phyloP scores from a whole-genome alignment of 2,329 filamentous ascomycete genomes.

The Volutella citrinella region DNA sequence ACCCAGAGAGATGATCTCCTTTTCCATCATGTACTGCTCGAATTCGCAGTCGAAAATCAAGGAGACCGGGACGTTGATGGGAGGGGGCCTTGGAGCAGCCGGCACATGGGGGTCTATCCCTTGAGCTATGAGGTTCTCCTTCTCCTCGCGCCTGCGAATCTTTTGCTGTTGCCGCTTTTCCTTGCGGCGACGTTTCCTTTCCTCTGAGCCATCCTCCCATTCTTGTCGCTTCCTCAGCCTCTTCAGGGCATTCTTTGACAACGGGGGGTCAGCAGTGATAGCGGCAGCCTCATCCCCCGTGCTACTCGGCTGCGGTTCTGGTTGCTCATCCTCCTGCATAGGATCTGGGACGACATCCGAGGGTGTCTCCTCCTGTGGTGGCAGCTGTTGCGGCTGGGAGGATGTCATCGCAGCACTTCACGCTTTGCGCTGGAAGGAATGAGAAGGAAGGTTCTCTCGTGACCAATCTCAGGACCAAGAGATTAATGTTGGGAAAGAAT shows the following conservation, averaged over 20 bases:
- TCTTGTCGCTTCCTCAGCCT: slow-evolving; percentile 68
- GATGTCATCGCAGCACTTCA: too few relatives aligned
- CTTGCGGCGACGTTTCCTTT: slow-evolving; percentile 52
- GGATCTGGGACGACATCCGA: too few relatives aligned
- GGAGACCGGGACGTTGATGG: slow-evolving; percentile 67
- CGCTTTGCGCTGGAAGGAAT: too few relatives aligned
- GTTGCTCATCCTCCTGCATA: too few relatives aligned
- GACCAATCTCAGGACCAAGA: too few relatives aligned
- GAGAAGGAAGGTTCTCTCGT: too few relatives aligned
- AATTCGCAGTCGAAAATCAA: slow-evolving; percentile 91
- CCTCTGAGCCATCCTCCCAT: slow-evolving; percentile 71
- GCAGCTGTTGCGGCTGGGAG: too few relatives aligned
- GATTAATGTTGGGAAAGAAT: too few relatives aligned
- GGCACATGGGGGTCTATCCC: slow-evolving; percentile 39
- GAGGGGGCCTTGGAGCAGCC: slow-evolving; percentile 32
- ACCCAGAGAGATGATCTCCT: slow-evolving; percentile 78
- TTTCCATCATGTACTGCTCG: slow-evolving; percentile 83
- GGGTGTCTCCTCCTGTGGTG: too few relatives aligned
- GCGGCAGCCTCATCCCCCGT: slow-evolving; percentile 5
- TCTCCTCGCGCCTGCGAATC: slow-evolving; percentile 48
- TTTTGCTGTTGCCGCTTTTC: slow-evolving; percentile 51
- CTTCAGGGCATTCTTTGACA: slow-evolving; percentile 88
- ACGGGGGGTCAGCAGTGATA: slow-evolving; percentile 14
- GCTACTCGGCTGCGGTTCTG: too few relatives aligned
- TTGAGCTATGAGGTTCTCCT: slow-evolving; percentile 46